Evolutionary conservation across 148 eudicot species (phyloP).

Genomic region (Chenopodium suecicum): DNA sequence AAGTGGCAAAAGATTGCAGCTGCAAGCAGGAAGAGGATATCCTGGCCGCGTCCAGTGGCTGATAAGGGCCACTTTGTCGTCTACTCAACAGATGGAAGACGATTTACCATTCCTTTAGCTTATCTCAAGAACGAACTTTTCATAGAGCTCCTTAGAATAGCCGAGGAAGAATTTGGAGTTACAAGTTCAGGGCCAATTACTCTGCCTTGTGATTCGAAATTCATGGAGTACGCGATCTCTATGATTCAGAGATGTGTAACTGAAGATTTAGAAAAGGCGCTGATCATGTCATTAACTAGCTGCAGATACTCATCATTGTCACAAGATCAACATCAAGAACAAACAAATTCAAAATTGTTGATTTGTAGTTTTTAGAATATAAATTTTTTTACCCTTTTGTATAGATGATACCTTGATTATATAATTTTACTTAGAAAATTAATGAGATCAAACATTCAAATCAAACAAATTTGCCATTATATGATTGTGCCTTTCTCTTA

Average conservation of each 20-base stretch:
- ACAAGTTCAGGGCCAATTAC: constrained; percentile 23
- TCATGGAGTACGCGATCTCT: constrained; percentile 19
- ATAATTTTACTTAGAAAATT: background rate
- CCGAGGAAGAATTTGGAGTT: constrained; percentile 25
- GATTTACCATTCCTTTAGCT: constrained; percentile 22
- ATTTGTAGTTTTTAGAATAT: constrained; percentile 10
- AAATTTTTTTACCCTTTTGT: constrained; percentile 3
- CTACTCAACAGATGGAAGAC: constrained; percentile 24
- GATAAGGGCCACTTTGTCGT: constrained; percentile 23
- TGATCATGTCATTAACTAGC: constrained; percentile 16
- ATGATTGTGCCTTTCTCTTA: background rate
- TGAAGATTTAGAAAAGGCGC: constrained; percentile 21
- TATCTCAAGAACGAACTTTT: constrained; percentile 14
- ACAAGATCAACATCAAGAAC: constrained; percentile 3
- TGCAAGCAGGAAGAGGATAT: constrained; percentile 22
- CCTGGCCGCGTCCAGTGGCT: constrained; percentile 20
- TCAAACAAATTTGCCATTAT: background rate
- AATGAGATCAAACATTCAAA: background rate
- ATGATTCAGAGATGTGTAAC: constrained; percentile 13
- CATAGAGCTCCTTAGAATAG: constrained; percentile 19
- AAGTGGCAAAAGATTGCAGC: constrained; percentile 38
- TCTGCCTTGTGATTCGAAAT: constrained; percentile 17
- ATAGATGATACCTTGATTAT: background rate
- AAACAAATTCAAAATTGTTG: background rate
- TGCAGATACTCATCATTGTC: constrained; percentile 16